Evolutionary conservation across 768 basidiomycete genomes (phyloP).

Genomic region (Phylloporus sp.): DNA sequence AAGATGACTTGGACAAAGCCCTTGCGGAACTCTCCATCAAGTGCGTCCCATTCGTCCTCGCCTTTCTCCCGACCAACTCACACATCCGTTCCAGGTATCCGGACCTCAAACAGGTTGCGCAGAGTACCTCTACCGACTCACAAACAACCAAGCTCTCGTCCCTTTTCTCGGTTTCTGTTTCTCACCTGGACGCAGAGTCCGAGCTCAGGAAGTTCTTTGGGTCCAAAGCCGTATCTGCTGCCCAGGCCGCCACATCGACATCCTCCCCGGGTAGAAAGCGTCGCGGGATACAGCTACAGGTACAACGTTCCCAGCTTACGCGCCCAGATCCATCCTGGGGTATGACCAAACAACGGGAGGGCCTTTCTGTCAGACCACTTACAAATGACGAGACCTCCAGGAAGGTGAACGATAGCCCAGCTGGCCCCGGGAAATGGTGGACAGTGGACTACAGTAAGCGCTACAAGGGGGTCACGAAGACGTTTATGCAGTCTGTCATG

Average conservation of each 20-base stretch:
- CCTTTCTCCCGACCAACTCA: background rate
- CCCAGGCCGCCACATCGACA: conserved; percentile 37
- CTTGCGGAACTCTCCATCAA: conserved; percentile 81
- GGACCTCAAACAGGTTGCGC: conserved; percentile 39
- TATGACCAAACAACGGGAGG: conserved; percentile 63
- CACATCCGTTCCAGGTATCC: conserved; percentile 41
- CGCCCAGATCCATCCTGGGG: conserved; percentile 77
- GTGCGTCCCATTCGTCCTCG: conserved; percentile 35
- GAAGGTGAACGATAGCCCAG: conserved; percentile 41
- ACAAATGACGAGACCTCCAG: conserved; percentile 49
- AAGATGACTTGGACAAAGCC: conserved; percentile 81
- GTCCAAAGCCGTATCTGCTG: conserved; percentile 75
- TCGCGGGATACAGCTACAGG: conserved; percentile 33
- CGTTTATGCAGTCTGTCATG: conserved; percentile 77
- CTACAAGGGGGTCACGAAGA: conserved; percentile 77
- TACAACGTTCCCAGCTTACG: conserved; percentile 67
- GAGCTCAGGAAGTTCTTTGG: conserved; percentile 96
- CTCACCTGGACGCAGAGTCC: conserved; percentile 81
- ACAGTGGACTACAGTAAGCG: conserved; percentile 82
- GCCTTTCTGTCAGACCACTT: conserved; percentile 61
- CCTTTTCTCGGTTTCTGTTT: conserved; percentile 74
- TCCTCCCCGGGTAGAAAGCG: conserved; percentile 36
- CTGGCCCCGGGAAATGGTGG: conserved; percentile 75
- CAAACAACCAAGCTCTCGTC: conserved; percentile 38
- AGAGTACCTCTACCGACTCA: conserved; percentile 24